Evolutionary conservation across 495 filamentous ascomycete genomes (phyloP).

Genomic region (Podospora fimiseda): DNA sequence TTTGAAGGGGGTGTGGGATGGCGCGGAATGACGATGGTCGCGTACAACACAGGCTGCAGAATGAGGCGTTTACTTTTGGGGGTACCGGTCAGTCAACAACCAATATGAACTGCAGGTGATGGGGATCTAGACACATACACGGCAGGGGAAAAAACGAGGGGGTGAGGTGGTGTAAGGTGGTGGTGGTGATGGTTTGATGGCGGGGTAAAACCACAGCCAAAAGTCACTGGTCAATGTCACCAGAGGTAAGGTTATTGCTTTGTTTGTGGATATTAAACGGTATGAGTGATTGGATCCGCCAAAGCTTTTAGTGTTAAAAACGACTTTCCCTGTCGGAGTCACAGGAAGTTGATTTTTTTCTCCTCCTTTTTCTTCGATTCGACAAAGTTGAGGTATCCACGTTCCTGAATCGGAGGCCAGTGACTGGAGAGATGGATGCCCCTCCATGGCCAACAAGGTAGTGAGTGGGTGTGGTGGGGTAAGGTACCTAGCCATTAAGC

Average conservation of each 20-base stretch:
- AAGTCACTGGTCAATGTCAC: too few relatives aligned
- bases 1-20: too few relatives aligned
- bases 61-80: conserved; percentile 7
- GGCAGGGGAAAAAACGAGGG: not conserved
- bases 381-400: too few relatives aligned
- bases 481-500: not conserved
- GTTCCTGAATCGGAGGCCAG: conserved; percentile 40
- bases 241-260: too few relatives aligned
- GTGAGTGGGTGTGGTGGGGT: conserved; percentile 16
- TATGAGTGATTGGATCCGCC: not conserved
- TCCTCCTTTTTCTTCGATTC: too few relatives aligned
- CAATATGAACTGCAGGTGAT: not conserved
- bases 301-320: not conserved
- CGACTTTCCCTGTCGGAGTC: conserved; percentile 7
- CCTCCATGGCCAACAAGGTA: conserved; percentile 16
- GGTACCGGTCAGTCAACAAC: conserved; percentile 1
- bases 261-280: not conserved
- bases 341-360: conserved; percentile 14
- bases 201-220: too few relatives aligned
- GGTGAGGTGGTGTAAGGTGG: too few relatives aligned
- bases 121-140: not conserved
- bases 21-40: conserved; percentile 1
- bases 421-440: conserved; percentile 14
- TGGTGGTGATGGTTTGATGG: too few relatives aligned
- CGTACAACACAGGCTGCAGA: conserved; percentile 8